Base-by-base conservation (phyloP, 2,329 filamentous ascomycete genomes). In the Alternaria brassicicola region DNA sequence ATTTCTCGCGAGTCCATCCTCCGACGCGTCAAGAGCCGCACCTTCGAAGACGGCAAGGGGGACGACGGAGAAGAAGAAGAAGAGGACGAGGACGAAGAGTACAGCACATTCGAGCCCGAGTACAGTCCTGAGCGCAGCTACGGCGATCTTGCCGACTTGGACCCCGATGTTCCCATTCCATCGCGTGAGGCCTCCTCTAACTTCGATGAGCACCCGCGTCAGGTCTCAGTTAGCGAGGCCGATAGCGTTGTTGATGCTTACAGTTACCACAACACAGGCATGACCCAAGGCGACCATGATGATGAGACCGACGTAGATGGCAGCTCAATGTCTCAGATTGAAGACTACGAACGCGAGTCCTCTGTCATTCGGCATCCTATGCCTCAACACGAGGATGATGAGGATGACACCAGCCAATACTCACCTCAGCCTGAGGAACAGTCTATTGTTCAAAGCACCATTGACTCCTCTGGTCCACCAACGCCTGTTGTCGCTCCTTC, bases 1-100 rank as follows among this genome's bases (percentile, higher is more conserved):
- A 96, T 98, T 72, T 97, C 94, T 8, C 87, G 94, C 35, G 95
- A 98, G 75, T 97, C 93, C 0, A 98, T 98, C 67, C 82, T 98
- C 68, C 89, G 91, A 52, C 92, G 94, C 62, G 89, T 97, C 54
- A 92, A 95, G 74, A 91, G 76, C 75, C 80, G 77, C 60, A 81
- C 80, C 46, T 81, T 85, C 42, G 85, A 88, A 17, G 85, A 88
- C 21, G 77, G 80, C 6, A 77, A 77, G 13, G 30, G 41, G 41
- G 85, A 88, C 17, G 85, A 88, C 19, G 77, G 80, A 8, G 77
- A 78, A 8, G 49, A 45, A 12, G 46, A 80, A 8, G 77, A 78
- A 8, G 49, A 45, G n/a, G 46, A 38, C 4, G 43, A 51, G 13
- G 55, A 55, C 5, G 76, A 80, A 8, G 67, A 53, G 61, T 71